These are phyloP conservation scores for Beauveria varroae DNA, from an alignment of 2,329 filamentous ascomycete genomes.

Conservation along the genomic window DNA sequence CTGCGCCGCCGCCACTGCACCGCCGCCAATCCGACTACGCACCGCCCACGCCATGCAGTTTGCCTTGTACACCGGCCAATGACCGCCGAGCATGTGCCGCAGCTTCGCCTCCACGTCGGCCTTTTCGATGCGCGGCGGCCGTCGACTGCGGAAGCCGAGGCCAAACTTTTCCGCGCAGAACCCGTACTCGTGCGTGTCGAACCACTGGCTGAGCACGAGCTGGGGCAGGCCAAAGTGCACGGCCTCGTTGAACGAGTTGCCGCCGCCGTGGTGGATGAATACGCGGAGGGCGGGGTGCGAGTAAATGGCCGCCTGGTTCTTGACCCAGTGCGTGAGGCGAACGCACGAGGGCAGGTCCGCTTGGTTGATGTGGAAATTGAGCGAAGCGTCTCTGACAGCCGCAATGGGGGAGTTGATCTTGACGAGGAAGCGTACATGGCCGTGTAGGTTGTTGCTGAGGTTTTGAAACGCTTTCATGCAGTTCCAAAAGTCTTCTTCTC, in stretches of 20 bases:
- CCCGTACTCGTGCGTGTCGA: slow-evolving; percentile 7
- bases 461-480: background rate
- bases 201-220: slow-evolving; percentile 5
- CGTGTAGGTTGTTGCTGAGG: background rate
- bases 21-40: background rate
- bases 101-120: background rate
- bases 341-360: background rate
- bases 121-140: background rate
- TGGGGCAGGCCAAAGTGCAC: background rate
- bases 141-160: slow-evolving; percentile 1
- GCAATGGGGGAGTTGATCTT: background rate
- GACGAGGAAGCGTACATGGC: background rate
- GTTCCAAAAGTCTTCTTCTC: background rate
- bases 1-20: background rate
- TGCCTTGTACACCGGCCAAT: background rate
- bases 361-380: background rate
- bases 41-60: slow-evolving; percentile 4
- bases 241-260: slow-evolving; percentile 7
- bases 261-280: slow-evolving; percentile 5
- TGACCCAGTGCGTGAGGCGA: background rate
- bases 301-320: background rate
- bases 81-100: background rate
- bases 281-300: background rate
- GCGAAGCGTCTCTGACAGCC: background rate
- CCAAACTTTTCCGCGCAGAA: slow-evolving; percentile 1